Evolutionary conservation across 441 rosid species (phyloP), one percentile per base, ranked within the genome.

Genomic region (Pelargonium cotyledonis): DNA sequence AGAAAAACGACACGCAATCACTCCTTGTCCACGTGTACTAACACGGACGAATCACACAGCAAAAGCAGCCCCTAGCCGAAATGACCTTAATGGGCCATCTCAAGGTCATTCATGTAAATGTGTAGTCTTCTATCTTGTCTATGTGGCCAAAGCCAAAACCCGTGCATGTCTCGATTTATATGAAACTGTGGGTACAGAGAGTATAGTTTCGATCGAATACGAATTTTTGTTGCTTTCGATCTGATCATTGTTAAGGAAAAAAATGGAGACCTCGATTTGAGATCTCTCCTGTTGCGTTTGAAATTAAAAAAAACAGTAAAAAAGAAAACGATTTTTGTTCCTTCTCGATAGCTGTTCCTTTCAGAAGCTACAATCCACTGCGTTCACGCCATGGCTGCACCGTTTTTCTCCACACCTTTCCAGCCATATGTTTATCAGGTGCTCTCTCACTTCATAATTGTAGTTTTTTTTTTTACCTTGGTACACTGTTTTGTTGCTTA

Each of bases 391-490:
- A 93, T 93, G 98, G 98, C 98, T 26, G 98, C 98, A 40, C 98
- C 98, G 40, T 93, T 91, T 78, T 93, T 91, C 84, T 85, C 97
- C 0, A 93, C 96, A 63, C 98, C 98, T 62, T 88, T 93, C 81
- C 98, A 93, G 81, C 98, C 97, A 12, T 91, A 89, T 62, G 96
- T 93, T 64, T 91, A 93, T 67, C 98, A 91, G 97, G 98, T 91
- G 70, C 69, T 57, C 62, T 70, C 65, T 61, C 62, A 57, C 62
- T 53, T 19, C 62, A 57, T 12, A 18, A 7, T 19, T 18, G 62
- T 29, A 4, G 4, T 31, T 31, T 31, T 11, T 10, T 23, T 18
- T 2, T n/a, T n/a, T n/a, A n/a, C n/a, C n/a, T n/a, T n/a, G n/a
- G 8, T 38, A 0, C 26, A 12, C 14, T 71, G 65, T 71, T 79